A percentile compares a stretch with the other conserved stretches of the same genome.
These are phyloP conservation scores for Daucus carota DNA, from an alignment of 129 eudicot species.

Conservation along the genomic window DNA sequence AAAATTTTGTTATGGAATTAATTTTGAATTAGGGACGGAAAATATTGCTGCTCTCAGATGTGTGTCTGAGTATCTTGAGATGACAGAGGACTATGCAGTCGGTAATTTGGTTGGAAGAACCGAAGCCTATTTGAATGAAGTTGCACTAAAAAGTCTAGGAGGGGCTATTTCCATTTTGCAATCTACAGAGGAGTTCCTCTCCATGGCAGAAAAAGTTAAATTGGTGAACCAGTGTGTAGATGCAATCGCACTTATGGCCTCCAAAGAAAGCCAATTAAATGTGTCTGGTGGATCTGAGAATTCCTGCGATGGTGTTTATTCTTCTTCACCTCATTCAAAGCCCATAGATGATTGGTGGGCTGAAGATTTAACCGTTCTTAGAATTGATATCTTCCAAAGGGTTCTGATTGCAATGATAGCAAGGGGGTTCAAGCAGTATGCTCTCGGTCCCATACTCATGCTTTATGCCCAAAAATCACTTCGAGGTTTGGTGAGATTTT, in stretches of 20 bases:
- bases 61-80: constrained; percentile 82
- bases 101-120: constrained; percentile 68
- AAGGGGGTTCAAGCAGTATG: constrained; percentile 84
- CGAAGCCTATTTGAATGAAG: constrained; percentile 70
- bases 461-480: constrained; percentile 87
- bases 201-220: constrained; percentile 60
- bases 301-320: constrained; percentile 28
- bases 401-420: constrained; percentile 83
- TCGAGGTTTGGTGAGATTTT: constrained; percentile 83
- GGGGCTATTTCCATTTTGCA: constrained; percentile 61
- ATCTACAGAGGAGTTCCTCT: constrained; percentile 48
- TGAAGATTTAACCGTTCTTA: constrained; percentile 68
- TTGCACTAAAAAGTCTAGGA: constrained; percentile 52
- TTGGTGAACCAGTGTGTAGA: constrained; percentile 73
- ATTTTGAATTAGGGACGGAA: constrained; percentile 64
- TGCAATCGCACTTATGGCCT: constrained; percentile 62
- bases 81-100: constrained; percentile 84
- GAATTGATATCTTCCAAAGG: constrained; percentile 82
- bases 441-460: constrained; percentile 87
- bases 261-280: constrained; percentile 53
- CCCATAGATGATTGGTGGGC: constrained; percentile 96
- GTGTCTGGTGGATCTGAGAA: constrained; percentile 20
- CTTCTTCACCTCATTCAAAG: constrained; percentile 33
- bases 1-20: constrained; percentile 86
- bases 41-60: constrained; percentile 83